phyloP scores from a whole-genome alignment of 352 stramenopile genomes.

The Phytophthora pisi region DNA sequence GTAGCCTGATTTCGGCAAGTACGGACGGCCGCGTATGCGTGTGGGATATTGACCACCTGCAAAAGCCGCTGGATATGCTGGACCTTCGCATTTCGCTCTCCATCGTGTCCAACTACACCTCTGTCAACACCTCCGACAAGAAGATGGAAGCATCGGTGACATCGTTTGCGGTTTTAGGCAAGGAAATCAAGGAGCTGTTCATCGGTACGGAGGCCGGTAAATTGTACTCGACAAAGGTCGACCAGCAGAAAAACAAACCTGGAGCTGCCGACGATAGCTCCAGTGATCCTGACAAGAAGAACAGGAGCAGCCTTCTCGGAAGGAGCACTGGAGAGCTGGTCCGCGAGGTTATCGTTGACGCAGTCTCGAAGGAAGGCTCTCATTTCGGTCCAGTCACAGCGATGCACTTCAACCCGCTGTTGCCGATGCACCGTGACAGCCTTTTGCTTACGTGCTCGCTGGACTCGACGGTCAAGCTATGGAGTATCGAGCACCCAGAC shows the following conservation, averaged over 20 bases:
- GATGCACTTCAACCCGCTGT: conserved; percentile 84
- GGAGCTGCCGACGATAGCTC: conserved; percentile 29
- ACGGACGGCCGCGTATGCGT: conserved; percentile 87
- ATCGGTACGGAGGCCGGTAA: conserved; percentile 87
- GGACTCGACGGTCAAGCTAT: conserved; percentile 89
- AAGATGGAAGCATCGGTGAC: conserved; percentile 89
- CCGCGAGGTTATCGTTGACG: conserved; percentile 74
- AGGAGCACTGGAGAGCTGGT: conserved; percentile 34
- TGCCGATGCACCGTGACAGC: conserved; percentile 72
- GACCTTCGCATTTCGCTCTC: conserved; percentile 83
- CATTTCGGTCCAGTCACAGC: conserved; percentile 87
- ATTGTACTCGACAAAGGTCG: conserved; percentile 76
- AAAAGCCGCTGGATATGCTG: conserved; percentile 84
- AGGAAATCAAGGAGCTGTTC: conserved; percentile 85
- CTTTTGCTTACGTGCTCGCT: conserved; percentile 85
- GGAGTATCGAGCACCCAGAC: conserved; percentile 81
- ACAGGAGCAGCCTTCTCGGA: conserved; percentile 32
- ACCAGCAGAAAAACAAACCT: conserved; percentile 75
- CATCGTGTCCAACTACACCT: conserved; percentile 78
- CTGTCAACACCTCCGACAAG: conserved; percentile 72
- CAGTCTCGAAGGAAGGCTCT: conserved; percentile 65
- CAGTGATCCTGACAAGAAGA: conserved; percentile 49
- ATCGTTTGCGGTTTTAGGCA: conserved; percentile 79
- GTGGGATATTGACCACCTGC: conserved; percentile 86
- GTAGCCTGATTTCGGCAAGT: conserved; percentile 82